Percentiles rank a stretch among this genome's conserved stretches.
Conservation (phyloP, 106 monocot species). For the Allium fistulosum region DNA sequence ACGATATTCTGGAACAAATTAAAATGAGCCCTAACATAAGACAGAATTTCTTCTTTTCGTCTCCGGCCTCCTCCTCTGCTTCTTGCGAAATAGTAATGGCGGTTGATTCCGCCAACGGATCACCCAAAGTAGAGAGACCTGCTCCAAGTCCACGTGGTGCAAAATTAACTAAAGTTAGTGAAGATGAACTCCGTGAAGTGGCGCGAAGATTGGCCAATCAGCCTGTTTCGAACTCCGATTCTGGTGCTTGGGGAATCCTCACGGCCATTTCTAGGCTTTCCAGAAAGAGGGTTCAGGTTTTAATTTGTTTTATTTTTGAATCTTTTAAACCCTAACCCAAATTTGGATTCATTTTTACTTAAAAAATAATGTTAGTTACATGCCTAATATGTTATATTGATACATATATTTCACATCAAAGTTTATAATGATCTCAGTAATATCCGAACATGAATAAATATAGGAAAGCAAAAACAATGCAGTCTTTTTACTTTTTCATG, state of each 20-base stretch:
- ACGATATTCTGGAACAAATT: no score
- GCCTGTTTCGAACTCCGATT: slow-evolving; percentile 59
- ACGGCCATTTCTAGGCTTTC: slow-evolving; percentile 83
- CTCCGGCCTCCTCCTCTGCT: not conserved
- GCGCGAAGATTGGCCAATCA: slow-evolving; percentile 66
- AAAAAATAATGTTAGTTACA: no score
- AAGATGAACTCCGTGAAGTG: slow-evolving; percentile 67
- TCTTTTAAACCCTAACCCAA: no score
- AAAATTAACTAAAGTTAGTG: slow-evolving; percentile 14
- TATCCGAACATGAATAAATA: no score
- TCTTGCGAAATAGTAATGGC: slow-evolving; percentile 10
- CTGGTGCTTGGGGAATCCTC: slow-evolving; percentile 83
- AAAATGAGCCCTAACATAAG: not conserved
- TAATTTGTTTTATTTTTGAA: no score
- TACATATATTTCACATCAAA: no score
- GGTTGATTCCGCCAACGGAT: slow-evolving; percentile 12
- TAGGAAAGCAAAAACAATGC: no score
- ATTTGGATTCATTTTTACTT: no score
- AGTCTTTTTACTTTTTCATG: no score
- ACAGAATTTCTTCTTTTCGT: no score
- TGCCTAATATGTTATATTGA: no score
- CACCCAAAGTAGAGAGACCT: slow-evolving; percentile 5
- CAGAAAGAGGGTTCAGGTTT: slow-evolving; percentile 64
- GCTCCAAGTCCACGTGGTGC: slow-evolving; percentile 11
- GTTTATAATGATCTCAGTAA: no score